Evolutionary conservation across 805 yeast genomes (phyloP).

Genomic region (Sporopachydermia lactativora): DNA sequence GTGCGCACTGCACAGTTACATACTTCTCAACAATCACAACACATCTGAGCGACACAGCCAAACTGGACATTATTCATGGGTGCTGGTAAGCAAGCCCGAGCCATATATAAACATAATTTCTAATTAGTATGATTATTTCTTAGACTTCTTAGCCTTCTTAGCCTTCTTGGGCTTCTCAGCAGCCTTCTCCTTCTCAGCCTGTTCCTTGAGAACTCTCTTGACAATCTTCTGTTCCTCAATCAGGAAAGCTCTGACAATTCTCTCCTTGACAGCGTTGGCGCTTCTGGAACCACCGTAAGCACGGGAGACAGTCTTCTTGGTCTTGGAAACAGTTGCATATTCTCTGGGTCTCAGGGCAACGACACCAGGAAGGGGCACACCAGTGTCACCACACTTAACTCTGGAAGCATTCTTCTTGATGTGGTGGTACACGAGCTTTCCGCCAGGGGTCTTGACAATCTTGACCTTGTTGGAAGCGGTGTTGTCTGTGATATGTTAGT

Average conservation of each 20-base stretch:
- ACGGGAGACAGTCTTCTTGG: conserved; percentile 97
- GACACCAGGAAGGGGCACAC: conserved; percentile 66
- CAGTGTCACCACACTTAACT: conserved; percentile 57
- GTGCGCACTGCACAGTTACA: too few relatives aligned
- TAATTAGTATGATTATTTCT: conserved; percentile 12
- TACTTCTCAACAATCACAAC: too few relatives aligned
- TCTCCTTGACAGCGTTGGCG: conserved; percentile 95
- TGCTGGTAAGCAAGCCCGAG: too few relatives aligned
- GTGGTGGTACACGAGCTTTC: conserved; percentile 96
- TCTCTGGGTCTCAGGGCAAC: conserved; percentile 96
- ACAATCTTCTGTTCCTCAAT: conserved; percentile 99
- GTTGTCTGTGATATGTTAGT: conserved; percentile 52
- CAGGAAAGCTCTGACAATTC: conserved; percentile 98
- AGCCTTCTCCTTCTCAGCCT: conserved; percentile 76
- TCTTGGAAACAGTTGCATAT: conserved; percentile 89
- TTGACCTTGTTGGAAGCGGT: conserved; percentile 98
- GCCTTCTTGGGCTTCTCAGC: conserved; percentile 26
- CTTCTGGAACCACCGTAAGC: conserved; percentile 99
- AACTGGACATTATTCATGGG: too few relatives aligned
- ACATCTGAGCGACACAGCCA: too few relatives aligned
- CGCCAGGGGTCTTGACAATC: conserved; percentile 99
- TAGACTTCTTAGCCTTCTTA: conserved; percentile 8
- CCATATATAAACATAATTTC: conserved; percentile 2
- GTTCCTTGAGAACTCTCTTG: conserved; percentile 97
- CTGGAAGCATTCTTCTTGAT: conserved; percentile 81